Base-by-base conservation (phyloP, 768 basidiomycete species). In the Trichaptum fuscoviolaceum region DNA sequence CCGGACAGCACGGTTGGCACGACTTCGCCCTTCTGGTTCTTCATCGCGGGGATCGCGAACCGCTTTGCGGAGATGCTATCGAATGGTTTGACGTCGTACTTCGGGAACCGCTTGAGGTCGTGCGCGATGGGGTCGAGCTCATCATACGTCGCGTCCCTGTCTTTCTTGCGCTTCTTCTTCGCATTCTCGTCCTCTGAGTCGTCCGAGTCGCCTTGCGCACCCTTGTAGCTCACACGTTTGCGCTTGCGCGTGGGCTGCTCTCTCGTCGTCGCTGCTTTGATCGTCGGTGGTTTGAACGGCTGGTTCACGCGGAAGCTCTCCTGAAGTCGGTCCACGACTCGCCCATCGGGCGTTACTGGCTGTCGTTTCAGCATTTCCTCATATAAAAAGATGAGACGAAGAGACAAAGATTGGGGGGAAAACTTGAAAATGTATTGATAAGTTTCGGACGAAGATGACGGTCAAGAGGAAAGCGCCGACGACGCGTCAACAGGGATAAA, bases 211-310 rank as follows among this genome's bases (percentile, higher is more conserved):
- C 82, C 86, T 68, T 86, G 81, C 4, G 75, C 73, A 62, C 85
- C 92, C 71, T 91, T 92, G 82, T 96, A 96, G 0, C 90, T 93
- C 25, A 95, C 87, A 15, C 92, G 87, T 72, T 93, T 96, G 63
- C 95, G 87, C 75, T 96, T 97, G 26, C 95, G 84, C 69, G 82
- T 82, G 0, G 88, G 89, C 70, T 90, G 88, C 7, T 79, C 77
- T 36, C 86, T 85, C 59, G 85, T 83, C 24, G 82, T 70, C 12
- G 79, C 71, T 57, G 71, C 73, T 12, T 80, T 72, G 30, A 79
- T 70, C 0, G 87, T 83, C 4, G 93, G 93, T 1, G 88, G 79
- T 73, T 92, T 93, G 82, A 93, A 95, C 0, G 91, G 93, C 71
- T 89, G 88, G 78, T 87, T 89, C 30, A 93, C 77, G 62, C 91